Evolutionary conservation across 495 filamentous ascomycete species (phyloP), one percentile per base, ranked within the genome.

Genomic region (Aspergillus sclerotiicarbonarius): DNA sequence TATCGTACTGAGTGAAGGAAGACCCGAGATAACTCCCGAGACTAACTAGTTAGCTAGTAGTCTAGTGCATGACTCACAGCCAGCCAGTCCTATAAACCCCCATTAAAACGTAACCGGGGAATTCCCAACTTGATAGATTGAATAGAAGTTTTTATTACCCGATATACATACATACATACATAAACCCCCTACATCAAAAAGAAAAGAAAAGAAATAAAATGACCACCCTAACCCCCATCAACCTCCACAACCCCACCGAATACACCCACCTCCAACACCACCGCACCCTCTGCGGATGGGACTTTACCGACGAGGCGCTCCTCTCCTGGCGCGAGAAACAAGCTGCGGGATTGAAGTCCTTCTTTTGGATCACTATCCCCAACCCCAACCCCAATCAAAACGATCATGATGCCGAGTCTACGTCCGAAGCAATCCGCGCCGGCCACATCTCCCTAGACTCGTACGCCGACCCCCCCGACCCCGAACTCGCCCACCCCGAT

Each of bases 361-460:
- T 69, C 29, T 69, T 69, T 58, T 67, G 67, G 67, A 64, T 67
- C 16, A 59, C 41, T 29, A 53, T 66, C 51, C 21, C 46, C 18
- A 12, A 31, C 33, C 9, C 31, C 56, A 46, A 25, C 32, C 6
- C 30, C 13, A 46, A 48, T 59, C 51, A 48, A 8, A 16, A 0
- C 25, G n/a, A n/a, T n/a, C n/a, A n/a, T n/a, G n/a, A n/a, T n/a
- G n/a, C n/a, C n/a, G n/a, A n/a, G n/a, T 29, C 8, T 16, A 32
- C 15, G 32, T 32, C 45, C 4, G n/a, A n/a, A n/a, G n/a, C n/a
- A n/a, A 53, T 64, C 41, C 62, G 59, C 16, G 62, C 57, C 6
- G 65, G 67, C 19, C 67, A 70, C 21, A 66, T 70, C 21, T 70
- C 67, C 1, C 62, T 67, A 35, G 67, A 70, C 44, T 53, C 62